These are phyloP conservation scores for Penicillium steckii DNA, from an alignment of 495 filamentous ascomycete species.

Conservation along the genomic window DNA sequence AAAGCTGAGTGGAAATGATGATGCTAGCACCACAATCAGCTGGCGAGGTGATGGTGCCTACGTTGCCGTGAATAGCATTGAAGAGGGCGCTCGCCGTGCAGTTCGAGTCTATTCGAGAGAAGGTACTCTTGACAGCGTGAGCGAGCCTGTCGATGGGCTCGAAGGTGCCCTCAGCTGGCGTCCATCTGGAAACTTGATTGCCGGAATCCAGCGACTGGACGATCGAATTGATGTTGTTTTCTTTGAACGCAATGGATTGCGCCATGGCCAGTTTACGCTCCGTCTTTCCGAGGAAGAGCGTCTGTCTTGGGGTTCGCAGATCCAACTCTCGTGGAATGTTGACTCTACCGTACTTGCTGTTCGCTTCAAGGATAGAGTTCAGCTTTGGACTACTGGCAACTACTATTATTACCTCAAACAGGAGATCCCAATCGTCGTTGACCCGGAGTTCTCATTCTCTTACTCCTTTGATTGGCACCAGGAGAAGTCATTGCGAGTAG, in stretches of 20 bases:
- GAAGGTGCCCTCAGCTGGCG: conserved; percentile 89
- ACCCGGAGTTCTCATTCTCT: conserved; percentile 22
- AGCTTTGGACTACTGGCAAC: conserved; percentile 96
- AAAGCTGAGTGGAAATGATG: conserved; percentile 67
- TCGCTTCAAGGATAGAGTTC: conserved; percentile 67
- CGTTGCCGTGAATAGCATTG: conserved; percentile 79
- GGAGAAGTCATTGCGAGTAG: conserved; percentile 71
- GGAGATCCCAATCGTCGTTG: conserved; percentile 57
- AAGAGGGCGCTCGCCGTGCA: conserved; percentile 63
- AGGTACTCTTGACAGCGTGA: conserved; percentile 84
- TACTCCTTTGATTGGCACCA: conserved; percentile 72
- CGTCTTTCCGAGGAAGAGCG: conserved; percentile 59
- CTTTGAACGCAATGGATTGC: conserved; percentile 92
- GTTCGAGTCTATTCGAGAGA: conserved; percentile 90
- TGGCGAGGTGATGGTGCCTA: conserved; percentile 96
- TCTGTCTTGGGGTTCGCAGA: conserved; percentile 52
- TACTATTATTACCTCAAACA: conserved; percentile 99
- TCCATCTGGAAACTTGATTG: conserved; percentile 85
- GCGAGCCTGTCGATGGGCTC: conserved; percentile 87
- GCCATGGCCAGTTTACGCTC: conserved; percentile 88
- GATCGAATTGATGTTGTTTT: conserved; percentile 82
- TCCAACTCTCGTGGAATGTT: conserved; percentile 79
- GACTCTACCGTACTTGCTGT: conserved; percentile 92
- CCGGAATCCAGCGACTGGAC: conserved; percentile 70
- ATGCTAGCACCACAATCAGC: conserved; percentile 67